phyloP scores from a whole-genome alignment of 805 yeast genomes.

The Yamadazyma nakazawae region DNA sequence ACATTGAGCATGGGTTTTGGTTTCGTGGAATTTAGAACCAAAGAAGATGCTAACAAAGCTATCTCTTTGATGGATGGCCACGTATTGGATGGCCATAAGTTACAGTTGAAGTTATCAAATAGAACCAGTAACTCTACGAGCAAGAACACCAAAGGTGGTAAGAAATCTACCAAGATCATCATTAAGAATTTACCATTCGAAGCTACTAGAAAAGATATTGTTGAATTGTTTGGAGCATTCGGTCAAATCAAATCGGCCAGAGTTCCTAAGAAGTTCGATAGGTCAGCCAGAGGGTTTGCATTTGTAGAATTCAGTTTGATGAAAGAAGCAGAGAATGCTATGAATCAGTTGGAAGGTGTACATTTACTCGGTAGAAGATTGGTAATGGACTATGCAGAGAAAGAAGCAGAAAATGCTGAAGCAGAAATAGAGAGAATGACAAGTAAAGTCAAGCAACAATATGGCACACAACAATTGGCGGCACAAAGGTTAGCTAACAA shows the following conservation, averaged over 20 bases:
- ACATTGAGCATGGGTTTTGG: slow-evolving; percentile 96
- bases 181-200: slow-evolving; percentile 97
- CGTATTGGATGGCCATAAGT: slow-evolving; percentile 81
- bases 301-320: slow-evolving; percentile 87
- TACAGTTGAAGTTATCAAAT: slow-evolving; percentile 85
- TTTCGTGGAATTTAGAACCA: slow-evolving; percentile 82
- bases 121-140: slow-evolving; percentile 50
- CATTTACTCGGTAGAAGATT: slow-evolving; percentile 94
- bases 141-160: slow-evolving; percentile 26
- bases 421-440: slow-evolving; percentile 91
- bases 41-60: slow-evolving; percentile 76
- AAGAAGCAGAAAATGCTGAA: slow-evolving; percentile 79
- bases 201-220: slow-evolving; percentile 88
- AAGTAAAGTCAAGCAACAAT: slow-evolving; percentile 76
- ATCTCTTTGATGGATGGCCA: slow-evolving; percentile 69
- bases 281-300: slow-evolving; percentile 94
- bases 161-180: slow-evolving; percentile 70
- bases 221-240: slow-evolving; percentile 88
- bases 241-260: slow-evolving; percentile 93
- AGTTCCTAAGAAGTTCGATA: slow-evolving; percentile 94
- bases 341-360: slow-evolving; percentile 91
- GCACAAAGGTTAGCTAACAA: slow-evolving; percentile 68
- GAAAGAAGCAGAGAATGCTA: slow-evolving; percentile 89
- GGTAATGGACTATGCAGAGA: slow-evolving; percentile 89
- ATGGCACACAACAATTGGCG: slow-evolving; percentile 69